Conservation (phyloP, 257 asterid species). For the Capsicum baccatum region DNA sequence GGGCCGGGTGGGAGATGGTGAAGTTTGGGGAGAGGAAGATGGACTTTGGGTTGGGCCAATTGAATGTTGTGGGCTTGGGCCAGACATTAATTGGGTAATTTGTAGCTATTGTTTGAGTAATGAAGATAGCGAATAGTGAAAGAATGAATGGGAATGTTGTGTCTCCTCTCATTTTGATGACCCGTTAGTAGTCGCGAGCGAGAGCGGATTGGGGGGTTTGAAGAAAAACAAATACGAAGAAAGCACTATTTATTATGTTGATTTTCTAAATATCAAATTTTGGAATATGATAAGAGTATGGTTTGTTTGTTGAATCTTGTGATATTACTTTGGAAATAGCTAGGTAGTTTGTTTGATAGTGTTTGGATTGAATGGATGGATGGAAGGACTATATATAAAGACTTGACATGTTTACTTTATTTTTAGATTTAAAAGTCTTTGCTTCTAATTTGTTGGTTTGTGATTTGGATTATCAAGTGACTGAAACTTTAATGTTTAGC, state of each 20-base stretch:
- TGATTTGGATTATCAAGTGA: slow-evolving; percentile 12
- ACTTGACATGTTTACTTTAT: background rate
- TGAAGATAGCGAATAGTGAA: background rate
- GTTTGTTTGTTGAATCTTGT: background rate
- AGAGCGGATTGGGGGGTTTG: no score
- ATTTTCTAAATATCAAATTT: background rate
- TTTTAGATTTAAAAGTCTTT: background rate
- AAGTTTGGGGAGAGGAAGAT: slow-evolving; percentile 61
- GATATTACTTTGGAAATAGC: background rate
- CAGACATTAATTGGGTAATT: slow-evolving; percentile 72
- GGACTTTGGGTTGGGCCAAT: slow-evolving; percentile 70
- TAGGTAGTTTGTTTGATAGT: background rate
- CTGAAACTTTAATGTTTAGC: background rate
- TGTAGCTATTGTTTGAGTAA: slow-evolving; percentile 55
- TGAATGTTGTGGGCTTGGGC: slow-evolving; percentile 83
- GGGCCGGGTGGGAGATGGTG: slow-evolving; percentile 52
- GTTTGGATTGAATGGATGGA: slow-evolving; percentile 19
- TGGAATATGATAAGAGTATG: background rate
- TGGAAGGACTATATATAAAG: background rate
- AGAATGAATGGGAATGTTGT: background rate
- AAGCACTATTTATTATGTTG: background rate
- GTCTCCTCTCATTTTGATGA: slow-evolving; percentile 1
- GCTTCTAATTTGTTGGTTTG: slow-evolving; percentile 13
- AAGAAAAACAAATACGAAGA: no score
- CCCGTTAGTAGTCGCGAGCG: no score